phyloP scores from a whole-genome alignment of 106 monocot genomes.

The Dendrobium nobile region DNA sequence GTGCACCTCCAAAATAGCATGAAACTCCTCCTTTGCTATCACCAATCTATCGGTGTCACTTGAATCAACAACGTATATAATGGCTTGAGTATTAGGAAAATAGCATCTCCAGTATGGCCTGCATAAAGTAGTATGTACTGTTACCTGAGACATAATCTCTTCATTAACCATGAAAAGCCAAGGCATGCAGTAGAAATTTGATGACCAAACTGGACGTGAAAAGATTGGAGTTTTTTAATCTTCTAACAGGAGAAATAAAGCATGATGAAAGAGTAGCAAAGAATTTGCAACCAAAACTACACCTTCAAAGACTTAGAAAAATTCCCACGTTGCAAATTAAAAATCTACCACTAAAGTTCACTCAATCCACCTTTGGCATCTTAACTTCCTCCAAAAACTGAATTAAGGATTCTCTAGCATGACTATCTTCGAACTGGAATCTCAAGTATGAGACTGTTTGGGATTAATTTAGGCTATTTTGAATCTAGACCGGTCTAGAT shows the following conservation, averaged over 20 bases:
- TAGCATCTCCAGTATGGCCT: conserved; percentile 99
- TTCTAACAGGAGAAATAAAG: background rate
- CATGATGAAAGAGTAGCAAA: background rate
- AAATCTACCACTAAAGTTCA: background rate
- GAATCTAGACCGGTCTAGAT: background rate
- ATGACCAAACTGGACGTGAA: background rate
- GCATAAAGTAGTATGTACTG: background rate
- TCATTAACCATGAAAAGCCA: background rate
- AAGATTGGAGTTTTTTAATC: background rate
- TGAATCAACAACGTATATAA: conserved; percentile 97
- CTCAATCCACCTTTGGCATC: background rate
- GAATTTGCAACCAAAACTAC: background rate
- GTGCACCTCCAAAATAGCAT: conserved; percentile 90
- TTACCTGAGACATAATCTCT: background rate
- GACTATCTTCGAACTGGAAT: background rate
- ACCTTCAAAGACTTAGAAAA: background rate
- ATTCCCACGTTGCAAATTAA: background rate
- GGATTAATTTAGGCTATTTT: too few species aligned
- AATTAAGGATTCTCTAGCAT: background rate
- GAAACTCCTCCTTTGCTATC: conserved; percentile 94
- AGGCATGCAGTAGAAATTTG: background rate
- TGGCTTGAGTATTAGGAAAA: conserved; percentile 96
- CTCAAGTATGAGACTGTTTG: background rate
- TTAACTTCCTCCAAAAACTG: background rate
- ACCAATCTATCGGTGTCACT: conserved; percentile 92